Base-by-base conservation (phyloP, 2,329 filamentous ascomycete species). In the Claviceps quebecensis region DNA sequence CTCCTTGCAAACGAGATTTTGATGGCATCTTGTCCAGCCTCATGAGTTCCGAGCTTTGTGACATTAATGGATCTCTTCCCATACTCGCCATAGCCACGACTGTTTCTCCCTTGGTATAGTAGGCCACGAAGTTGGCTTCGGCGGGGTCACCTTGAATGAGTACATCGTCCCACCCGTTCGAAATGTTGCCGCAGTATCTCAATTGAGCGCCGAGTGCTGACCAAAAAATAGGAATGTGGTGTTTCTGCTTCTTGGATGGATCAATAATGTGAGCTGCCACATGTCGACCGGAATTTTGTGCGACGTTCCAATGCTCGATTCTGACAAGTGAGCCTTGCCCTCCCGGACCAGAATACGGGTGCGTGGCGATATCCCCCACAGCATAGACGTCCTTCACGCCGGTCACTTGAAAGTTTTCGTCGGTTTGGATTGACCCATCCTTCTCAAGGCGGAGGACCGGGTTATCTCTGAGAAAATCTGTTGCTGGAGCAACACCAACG, bases 231-330 rank as follows among this genome's bases (percentile, higher is more conserved):
- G 93, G 93, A 53, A 93, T 91, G 68, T 95, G 96, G 2, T 79
- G 73, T 59, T 86, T 81, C 0, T 81, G 73, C 55, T 75, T 74
- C 45, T 75, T 65, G 7, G 52, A 13, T 14, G 84, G 77, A 60
- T 84, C 74, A 57, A 81, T 77, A 61, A 98, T 95, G 59, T 86
- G 80, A 49, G 75, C 74, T 1, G 89, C 93, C 1, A 85, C 91
- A 23, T 78, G 76, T 44, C 91, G 86, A 2, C 93, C 93, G 1
- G 87, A 76, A 62, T 97, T 96, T 63, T 97, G 93, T 4, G 93
- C 93, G 2, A 98, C 93, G 68, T 96, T 91, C 93, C 93, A 98
- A 66, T 98, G 93, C 73, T 98, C 93, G 63, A 97, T 96, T 56
- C 93, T 84, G 1, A 85, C 80, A 17, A 77, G 75, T 45, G 75